phyloP scores from a whole-genome alignment of 768 basidiomycete genomes.

The Russula foetens region DNA sequence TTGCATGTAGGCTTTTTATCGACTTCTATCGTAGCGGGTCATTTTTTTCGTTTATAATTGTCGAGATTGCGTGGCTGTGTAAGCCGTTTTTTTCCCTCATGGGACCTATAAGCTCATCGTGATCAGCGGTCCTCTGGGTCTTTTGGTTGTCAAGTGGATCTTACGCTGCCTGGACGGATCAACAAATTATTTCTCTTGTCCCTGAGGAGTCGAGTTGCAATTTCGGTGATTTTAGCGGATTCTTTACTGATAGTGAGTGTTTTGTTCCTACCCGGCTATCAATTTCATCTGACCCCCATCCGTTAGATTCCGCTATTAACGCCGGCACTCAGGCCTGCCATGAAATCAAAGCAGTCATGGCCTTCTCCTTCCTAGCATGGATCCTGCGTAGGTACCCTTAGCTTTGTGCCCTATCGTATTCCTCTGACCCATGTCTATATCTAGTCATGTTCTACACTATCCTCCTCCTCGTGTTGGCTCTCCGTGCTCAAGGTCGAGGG shows the following conservation, averaged over 20 bases:
- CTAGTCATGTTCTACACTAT: conserved; percentile 30
- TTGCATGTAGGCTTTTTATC: conserved; percentile 27
- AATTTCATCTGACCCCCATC: no score
- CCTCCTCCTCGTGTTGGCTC: conserved; percentile 23
- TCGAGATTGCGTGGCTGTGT: conserved; percentile 34
- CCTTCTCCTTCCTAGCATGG: conserved; percentile 33
- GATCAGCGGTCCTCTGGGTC: conserved; percentile 29
- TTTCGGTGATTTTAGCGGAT: no score
- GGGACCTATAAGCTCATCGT: not conserved
- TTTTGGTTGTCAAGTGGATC: conserved; percentile 35
- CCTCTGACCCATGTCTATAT: not conserved
- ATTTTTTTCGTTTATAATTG: conserved; percentile 31
- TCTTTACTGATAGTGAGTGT: no score
- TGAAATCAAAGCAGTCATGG: conserved; percentile 28
- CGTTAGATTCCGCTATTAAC: not conserved
- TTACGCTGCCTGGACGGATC: conserved; percentile 22
- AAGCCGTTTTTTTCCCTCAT: conserved; percentile 12
- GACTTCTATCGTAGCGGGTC: conserved; percentile 32
- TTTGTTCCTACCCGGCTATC: no score
- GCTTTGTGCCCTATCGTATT: not conserved
- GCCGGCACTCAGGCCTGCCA: conserved; percentile 20
- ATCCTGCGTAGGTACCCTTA: conserved; percentile 25
- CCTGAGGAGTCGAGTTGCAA: conserved; percentile 3
- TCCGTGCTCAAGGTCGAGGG: conserved; percentile 26
- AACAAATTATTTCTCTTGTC: not conserved